Percentiles rank a stretch among this genome's conserved stretches.
Evolutionary conservation across 1,284 basidiomycete species (phyloP).

Genomic region (Marasmius fiardii): DNA sequence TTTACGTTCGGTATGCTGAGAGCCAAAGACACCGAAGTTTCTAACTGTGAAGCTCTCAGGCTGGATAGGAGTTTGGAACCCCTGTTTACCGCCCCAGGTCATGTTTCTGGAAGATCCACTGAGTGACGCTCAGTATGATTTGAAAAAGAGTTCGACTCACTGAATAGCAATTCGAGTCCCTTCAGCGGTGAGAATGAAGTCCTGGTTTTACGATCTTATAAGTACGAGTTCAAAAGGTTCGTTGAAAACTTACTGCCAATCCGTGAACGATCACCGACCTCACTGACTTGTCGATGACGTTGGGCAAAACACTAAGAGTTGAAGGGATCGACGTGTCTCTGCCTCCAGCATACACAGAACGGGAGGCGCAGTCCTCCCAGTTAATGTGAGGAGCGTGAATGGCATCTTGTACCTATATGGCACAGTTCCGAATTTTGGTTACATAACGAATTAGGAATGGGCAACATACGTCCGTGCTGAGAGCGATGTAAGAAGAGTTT

Average conservation of each 20-base stretch:
- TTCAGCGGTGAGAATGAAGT: slow-evolving; percentile 53
- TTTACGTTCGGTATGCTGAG: slow-evolving; percentile 56
- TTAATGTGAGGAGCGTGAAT: slow-evolving; percentile 57
- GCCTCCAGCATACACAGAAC: slow-evolving; percentile 50
- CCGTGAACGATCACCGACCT: slow-evolving; percentile 68
- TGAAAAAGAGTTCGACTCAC: slow-evolving; percentile 25
- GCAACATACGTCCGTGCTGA: slow-evolving; percentile 35
- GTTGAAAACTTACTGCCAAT: slow-evolving; percentile 43
- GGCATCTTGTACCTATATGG: slow-evolving; percentile 49
- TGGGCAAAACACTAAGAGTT: slow-evolving; percentile 59
- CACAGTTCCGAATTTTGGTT: not conserved
- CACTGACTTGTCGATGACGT: slow-evolving; percentile 67
- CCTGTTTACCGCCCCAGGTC: slow-evolving; percentile 59
- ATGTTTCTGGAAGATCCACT: slow-evolving; percentile 39
- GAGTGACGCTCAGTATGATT: slow-evolving; percentile 18
- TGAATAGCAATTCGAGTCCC: slow-evolving; percentile 60
- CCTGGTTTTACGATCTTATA: slow-evolving; percentile 25
- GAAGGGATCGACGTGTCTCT: slow-evolving; percentile 49
- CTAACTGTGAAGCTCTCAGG: slow-evolving; percentile 60
- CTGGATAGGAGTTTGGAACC: slow-evolving; percentile 61
- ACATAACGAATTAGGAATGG: not conserved
- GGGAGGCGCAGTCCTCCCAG: slow-evolving; percentile 45
- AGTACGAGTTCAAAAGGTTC: not conserved
- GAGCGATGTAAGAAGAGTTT: slow-evolving; percentile 9
- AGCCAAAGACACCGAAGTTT: slow-evolving; percentile 59